Percentiles rank a stretch among this genome's conserved stretches.
These are phyloP conservation scores for Neofusicoccum sp. DNA, from an alignment of 2,329 filamentous ascomycete species.

Conservation along the genomic window DNA sequence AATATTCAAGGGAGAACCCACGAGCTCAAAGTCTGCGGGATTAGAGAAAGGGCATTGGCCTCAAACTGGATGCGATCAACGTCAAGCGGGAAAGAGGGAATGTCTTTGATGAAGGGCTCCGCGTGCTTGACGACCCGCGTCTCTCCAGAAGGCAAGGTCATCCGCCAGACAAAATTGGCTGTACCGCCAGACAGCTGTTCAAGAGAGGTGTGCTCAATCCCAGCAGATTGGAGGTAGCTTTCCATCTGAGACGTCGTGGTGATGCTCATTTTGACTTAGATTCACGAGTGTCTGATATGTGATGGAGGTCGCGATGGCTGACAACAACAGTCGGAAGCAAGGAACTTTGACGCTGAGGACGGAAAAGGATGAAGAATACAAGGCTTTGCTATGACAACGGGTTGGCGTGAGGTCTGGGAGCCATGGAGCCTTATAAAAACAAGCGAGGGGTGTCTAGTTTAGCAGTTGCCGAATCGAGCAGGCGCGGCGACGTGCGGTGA, in stretches of 20 bases:
- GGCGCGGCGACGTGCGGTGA: conserved; percentile 2
- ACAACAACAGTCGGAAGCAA: background rate
- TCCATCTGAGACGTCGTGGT: background rate
- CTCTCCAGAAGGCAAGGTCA: conserved; percentile 20
- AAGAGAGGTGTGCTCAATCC: conserved; percentile 20
- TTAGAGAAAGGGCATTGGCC: conserved; percentile 24
- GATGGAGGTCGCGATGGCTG: background rate
- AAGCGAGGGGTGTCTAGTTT: too few relatives aligned
- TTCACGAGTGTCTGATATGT: background rate
- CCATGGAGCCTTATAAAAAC: too few relatives aligned
- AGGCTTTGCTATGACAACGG: too few relatives aligned
- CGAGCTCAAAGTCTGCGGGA: background rate
- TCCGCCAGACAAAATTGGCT: conserved; percentile 41
- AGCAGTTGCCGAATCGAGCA: background rate
- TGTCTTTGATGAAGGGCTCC: conserved; percentile 32
- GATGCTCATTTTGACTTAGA: background rate
- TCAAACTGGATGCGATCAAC: conserved; percentile 40
- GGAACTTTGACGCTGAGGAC: background rate
- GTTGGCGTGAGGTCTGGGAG: too few relatives aligned
- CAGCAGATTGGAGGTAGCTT: background rate
- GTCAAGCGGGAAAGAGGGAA: conserved; percentile 31
- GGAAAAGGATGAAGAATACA: too few relatives aligned
- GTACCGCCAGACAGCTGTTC: conserved; percentile 35
- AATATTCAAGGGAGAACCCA: background rate
- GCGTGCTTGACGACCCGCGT: conserved; percentile 40